A percentile compares a stretch with the other conserved stretches of the same genome.
Conservation (phyloP, 345 rosid genomes). For the Moringa oleifera region DNA sequence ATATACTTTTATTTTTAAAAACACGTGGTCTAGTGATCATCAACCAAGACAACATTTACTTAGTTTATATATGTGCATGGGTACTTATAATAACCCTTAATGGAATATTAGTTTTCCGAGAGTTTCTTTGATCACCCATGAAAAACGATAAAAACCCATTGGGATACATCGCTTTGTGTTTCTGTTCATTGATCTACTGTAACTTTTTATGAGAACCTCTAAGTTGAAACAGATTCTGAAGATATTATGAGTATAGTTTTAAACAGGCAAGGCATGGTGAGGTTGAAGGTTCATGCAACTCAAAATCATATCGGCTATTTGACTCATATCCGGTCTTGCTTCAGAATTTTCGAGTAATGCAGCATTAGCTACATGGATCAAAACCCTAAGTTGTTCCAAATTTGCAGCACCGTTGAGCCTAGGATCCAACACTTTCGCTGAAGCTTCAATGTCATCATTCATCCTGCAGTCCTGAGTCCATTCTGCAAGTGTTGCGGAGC, state of each 20-base stretch:
- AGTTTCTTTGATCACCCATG: no score
- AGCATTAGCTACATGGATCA: conserved; percentile 27
- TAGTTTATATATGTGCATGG: no score
- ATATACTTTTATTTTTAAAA: no score
- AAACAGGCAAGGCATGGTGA: conserved; percentile 16
- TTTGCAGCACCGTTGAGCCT: conserved; percentile 29
- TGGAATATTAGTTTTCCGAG: no score
- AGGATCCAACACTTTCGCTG: conserved; percentile 32
- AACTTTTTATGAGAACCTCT: no score
- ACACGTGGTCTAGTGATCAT: no score
- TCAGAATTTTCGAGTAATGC: conserved; percentile 27
- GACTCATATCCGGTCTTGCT: conserved; percentile 34
- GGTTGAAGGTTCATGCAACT: conserved; percentile 18
- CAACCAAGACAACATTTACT: no score
- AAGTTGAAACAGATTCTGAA: background rate
- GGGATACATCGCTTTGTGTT: no score
- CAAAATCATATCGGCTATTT: conserved; percentile 20
- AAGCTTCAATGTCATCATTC: conserved; percentile 11
- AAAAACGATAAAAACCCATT: no score
- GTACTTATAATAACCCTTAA: no score
- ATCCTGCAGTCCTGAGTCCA: conserved; percentile 31
- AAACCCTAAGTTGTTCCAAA: conserved; percentile 23
- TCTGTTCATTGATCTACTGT: no score
- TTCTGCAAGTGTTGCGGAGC: conserved; percentile 30
- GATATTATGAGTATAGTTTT: background rate